Conservation (phyloP, 495 filamentous ascomycete genomes). For the Glonium stellatum region DNA sequence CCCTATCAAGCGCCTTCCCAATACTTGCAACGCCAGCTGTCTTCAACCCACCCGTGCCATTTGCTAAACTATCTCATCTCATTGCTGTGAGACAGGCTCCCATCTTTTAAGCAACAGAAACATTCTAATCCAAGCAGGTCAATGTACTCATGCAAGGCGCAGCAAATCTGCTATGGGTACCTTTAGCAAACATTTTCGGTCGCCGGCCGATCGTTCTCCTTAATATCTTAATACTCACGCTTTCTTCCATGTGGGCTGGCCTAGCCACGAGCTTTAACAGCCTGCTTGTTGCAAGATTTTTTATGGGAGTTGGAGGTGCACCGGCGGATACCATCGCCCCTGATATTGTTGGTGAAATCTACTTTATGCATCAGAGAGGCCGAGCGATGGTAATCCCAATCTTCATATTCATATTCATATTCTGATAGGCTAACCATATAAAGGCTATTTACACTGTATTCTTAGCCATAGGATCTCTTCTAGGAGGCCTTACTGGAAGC, state of each 20-base stretch:
- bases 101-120: no score
- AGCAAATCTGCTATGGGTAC: slow-evolving; percentile 32
- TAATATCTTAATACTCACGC: slow-evolving; percentile 15
- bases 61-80: neutral
- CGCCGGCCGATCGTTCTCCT: slow-evolving; percentile 27
- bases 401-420: no score
- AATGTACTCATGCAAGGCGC: slow-evolving; percentile 29
- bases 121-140: slow-evolving; percentile 7
- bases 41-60: slow-evolving; percentile 5
- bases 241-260: slow-evolving; percentile 30
- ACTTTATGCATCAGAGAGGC: slow-evolving; percentile 31
- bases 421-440: no score
- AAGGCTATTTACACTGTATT: no score
- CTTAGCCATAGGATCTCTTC: no score
- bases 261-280: slow-evolving; percentile 26
- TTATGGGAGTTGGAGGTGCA: slow-evolving; percentile 28
- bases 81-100: no score
- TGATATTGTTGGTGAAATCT: slow-evolving; percentile 30
- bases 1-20: slow-evolving; percentile 7
- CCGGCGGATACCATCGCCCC: slow-evolving; percentile 31
- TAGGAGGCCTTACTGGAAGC: no score
- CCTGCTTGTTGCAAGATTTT: slow-evolving; percentile 25
- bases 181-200: slow-evolving; percentile 29
- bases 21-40: slow-evolving; percentile 4
- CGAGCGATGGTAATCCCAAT: slow-evolving; percentile 18